Evolutionary conservation across 306 rosid species (phyloP).

Genomic region (Biancaea sappan): DNA sequence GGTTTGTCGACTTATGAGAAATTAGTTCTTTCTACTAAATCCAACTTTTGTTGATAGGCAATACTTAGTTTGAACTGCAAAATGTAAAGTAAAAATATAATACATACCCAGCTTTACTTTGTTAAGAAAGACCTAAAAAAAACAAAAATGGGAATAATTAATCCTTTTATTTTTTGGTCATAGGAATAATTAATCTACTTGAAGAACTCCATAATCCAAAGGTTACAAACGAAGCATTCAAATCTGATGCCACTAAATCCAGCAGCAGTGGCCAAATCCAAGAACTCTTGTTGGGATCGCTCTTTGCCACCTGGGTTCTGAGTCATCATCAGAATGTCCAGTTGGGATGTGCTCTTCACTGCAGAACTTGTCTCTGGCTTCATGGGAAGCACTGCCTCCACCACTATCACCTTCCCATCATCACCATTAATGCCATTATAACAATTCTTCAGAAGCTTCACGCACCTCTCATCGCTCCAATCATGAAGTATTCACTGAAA

Average conservation of each 20-base stretch:
- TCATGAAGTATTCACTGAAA: slow-evolving; percentile 37
- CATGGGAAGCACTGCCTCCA: slow-evolving; percentile 12
- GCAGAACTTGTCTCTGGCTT: neutral
- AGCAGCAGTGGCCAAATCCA: slow-evolving; percentile 31
- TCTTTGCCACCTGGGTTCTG: slow-evolving; percentile 43
- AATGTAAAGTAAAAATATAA: too few species aligned
- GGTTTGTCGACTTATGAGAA: too few species aligned
- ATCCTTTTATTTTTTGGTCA: too few species aligned
- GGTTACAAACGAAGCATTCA: neutral
- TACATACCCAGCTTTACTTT: too few species aligned
- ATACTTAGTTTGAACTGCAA: too few species aligned
- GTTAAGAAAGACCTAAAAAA: too few species aligned
- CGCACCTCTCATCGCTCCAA: slow-evolving; percentile 39
- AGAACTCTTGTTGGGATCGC: slow-evolving; percentile 39
- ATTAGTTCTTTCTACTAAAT: too few species aligned
- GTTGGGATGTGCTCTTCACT: neutral
- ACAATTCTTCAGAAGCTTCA: slow-evolving; percentile 34
- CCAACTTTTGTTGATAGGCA: too few species aligned
- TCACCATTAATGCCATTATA: neutral
- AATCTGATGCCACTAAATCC: slow-evolving; percentile 35
- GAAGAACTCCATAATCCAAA: neutral
- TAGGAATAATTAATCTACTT: slow-evolving; percentile 34
- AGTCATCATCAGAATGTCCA: slow-evolving; percentile 41
- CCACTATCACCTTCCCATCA: neutral
- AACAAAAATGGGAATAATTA: too few species aligned